Base-by-base conservation (phyloP, 768 basidiomycete genomes). In the Leccinum aurantiacum region DNA sequence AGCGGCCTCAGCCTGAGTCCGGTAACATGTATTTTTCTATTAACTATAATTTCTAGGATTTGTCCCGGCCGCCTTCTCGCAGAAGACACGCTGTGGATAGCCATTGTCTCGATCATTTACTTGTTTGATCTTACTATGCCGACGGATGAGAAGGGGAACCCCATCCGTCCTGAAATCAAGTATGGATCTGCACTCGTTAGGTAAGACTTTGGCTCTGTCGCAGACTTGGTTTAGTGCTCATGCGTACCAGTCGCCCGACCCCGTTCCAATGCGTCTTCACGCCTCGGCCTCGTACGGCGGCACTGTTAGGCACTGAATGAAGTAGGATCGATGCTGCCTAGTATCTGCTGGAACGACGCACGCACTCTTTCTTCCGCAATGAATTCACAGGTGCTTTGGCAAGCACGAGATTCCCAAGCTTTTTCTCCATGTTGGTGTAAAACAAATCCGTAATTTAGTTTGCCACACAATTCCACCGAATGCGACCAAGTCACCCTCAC, bases 41-140 rank as follows among this genome's bases (percentile, higher is more conserved):
- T 17, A 8, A 17, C 8, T 38, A 6, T 8, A 3, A 27, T 29
- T 25, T 41, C 31, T 35, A 58, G 57, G 44, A 17, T 29, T 7
- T 58, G 57, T n/a, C 57, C 57, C 19, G 57, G 57, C 14, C 57
- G 57, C 44, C 13, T 46, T 58, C 33, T 58, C 17, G 57, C 22
- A 46, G 57, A 58, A 27, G 57, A 58, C 7, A 35, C 57, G 44
- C 11, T 58, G 44, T 58, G 57, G 57, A 53, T 58, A 13, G 52
- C 57, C 1, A 53, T 58, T 6, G 52, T 38, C 15, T 53, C 57
- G 2, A 53, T 58, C 24, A 35, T 53, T 10, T 47, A 25, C 27
- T 31, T 58, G 22, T 58, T 58, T 27, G 57, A 58, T 47, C 44
- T 58, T 10, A 46, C 57, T 24, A 15, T 58, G 24, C 57, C 57